Percentiles rank a stretch among this genome's conserved stretches.
These are phyloP conservation scores for Nannochloropsis gaditana DNA, from an alignment of 108 stramenopile genomes.

Conservation along the genomic window DNA sequence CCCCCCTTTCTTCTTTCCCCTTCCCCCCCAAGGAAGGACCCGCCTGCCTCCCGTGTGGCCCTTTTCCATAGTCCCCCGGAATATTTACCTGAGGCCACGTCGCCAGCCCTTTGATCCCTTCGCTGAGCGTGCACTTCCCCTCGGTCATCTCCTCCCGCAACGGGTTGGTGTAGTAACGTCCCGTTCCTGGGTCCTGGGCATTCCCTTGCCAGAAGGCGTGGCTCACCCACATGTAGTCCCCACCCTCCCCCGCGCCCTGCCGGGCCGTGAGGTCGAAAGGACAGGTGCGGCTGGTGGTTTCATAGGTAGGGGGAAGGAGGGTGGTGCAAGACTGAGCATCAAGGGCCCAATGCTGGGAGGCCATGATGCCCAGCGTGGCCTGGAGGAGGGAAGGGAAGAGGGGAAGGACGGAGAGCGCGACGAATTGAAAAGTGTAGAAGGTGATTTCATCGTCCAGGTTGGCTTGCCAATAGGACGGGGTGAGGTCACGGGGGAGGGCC, in stretches of 20 bases:
- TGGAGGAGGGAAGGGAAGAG: not conserved
- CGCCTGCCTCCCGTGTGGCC: too few species aligned
- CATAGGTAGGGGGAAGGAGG: not conserved
- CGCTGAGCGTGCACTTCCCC: not conserved
- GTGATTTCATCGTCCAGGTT: conserved; percentile 20
- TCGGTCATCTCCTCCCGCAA: not conserved
- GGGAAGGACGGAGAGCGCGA: not conserved
- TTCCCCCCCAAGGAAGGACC: too few species aligned
- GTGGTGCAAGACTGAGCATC: not conserved
- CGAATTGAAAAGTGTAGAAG: conserved; percentile 11
- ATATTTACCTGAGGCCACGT: not conserved
- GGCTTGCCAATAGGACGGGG: not conserved
- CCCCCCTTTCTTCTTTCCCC: too few species aligned
- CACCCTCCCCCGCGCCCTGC: not conserved
- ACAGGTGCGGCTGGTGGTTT: not conserved
- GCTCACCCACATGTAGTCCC: not conserved
- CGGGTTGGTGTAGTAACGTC: not conserved
- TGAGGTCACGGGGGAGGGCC: not conserved
- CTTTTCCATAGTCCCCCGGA: too few species aligned
- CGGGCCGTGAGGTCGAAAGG: not conserved
- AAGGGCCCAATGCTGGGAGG: not conserved
- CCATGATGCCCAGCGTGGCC: not conserved
- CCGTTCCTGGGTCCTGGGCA: not conserved
- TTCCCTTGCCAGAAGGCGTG: not conserved
- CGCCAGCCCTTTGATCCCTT: not conserved